Conservation (phyloP, 352 stramenopile genomes). For the Phytophthora citricola region DNA sequence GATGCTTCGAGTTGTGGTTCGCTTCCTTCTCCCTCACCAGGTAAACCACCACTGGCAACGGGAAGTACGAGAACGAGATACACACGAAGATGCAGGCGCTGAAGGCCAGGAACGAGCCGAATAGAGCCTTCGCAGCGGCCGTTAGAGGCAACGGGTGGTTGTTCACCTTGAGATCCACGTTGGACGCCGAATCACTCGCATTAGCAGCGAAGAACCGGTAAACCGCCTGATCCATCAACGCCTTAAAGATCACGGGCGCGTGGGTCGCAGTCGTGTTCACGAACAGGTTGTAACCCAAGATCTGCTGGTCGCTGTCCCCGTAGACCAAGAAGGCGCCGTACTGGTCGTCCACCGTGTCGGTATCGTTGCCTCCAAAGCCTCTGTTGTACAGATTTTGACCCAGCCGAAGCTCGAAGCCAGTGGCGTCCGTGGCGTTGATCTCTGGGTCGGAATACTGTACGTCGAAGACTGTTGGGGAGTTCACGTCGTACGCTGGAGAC, state of each 20-base stretch:
- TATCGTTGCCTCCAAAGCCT: constrained; percentile 32
- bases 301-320: constrained; percentile 31
- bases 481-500: constrained; percentile 28
- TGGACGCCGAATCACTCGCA: constrained; percentile 11
- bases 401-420: constrained; percentile 41
- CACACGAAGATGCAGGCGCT: constrained; percentile 81
- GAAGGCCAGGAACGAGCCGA: constrained; percentile 56
- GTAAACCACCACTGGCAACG: constrained; percentile 91
- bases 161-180: constrained; percentile 45
- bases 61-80: constrained; percentile 91
- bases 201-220: constrained; percentile 48
- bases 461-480: constrained; percentile 51
- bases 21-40: constrained; percentile 94
- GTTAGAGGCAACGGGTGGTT: constrained; percentile 48
- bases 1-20: constrained; percentile 94
- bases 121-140: constrained; percentile 36
- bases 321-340: constrained; percentile 49
- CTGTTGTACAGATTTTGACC: constrained; percentile 49
- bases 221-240: constrained; percentile 51
- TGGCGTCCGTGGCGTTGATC: constrained; percentile 44
- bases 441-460: constrained; percentile 44
- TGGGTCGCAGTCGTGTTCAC: constrained; percentile 57
- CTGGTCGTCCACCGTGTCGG: constrained; percentile 21
- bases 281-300: constrained; percentile 59
- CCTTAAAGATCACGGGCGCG: constrained; percentile 49